Conservation (phyloP, 1,284 basidiomycete genomes). For the Erythrobasidium hasegawianum region DNA sequence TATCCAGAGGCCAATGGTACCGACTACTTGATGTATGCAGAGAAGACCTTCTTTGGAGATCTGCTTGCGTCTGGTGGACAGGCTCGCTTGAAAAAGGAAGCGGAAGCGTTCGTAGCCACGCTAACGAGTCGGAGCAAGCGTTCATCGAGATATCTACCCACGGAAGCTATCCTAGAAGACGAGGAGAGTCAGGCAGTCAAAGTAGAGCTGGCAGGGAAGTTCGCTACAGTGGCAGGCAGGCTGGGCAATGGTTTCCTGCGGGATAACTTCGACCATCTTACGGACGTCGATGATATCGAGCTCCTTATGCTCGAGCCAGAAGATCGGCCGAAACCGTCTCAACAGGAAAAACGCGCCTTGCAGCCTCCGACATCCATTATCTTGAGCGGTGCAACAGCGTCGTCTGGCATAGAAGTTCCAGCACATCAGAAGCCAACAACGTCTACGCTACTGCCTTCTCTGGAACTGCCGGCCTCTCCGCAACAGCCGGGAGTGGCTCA, state of each 20-base stretch:
- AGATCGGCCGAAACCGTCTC: neutral
- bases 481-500: too few relatives aligned
- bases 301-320: conserved; percentile 14
- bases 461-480: too few relatives aligned
- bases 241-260: conserved; percentile 3
- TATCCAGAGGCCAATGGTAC: conserved; percentile 56
- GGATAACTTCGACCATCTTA: conserved; percentile 28
- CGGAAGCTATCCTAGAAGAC: neutral
- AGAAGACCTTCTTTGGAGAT: conserved; percentile 63
- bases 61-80: conserved; percentile 53
- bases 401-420: too few relatives aligned
- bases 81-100: conserved; percentile 39
- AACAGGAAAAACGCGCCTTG: too few relatives aligned
- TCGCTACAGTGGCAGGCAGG: conserved; percentile 32
- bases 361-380: too few relatives aligned
- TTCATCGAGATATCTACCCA: neutral
- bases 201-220: conserved; percentile 25
- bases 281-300: conserved; percentile 10
- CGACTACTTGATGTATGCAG: conserved; percentile 64
- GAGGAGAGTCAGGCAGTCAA: conserved; percentile 11
- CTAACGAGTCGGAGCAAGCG: neutral
- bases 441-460: too few relatives aligned
- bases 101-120: conserved; percentile 2
- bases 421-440: too few relatives aligned
- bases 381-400: too few relatives aligned